Conservation (phyloP, 495 filamentous ascomycete species). For the Arthonia radiata region DNA sequence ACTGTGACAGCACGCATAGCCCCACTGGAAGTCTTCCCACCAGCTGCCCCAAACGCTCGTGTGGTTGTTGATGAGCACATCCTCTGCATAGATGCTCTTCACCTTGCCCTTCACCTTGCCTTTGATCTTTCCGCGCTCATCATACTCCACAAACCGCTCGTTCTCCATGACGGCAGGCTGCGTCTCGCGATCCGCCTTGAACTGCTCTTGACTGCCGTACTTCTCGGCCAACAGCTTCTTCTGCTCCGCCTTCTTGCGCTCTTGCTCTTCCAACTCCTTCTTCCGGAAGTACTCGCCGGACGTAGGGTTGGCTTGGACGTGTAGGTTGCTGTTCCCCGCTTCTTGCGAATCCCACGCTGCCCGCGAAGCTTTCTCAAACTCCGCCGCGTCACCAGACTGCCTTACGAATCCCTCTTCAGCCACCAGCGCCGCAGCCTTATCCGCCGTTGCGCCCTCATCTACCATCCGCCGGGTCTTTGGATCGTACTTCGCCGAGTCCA, state of each 20-base stretch:
- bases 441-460: constrained; percentile 57
- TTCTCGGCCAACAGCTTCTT: constrained; percentile 55
- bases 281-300: constrained; percentile 64
- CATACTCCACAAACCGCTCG: constrained; percentile 88
- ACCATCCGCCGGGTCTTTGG: constrained; percentile 92
- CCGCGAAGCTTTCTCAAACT: constrained; percentile 70
- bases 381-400: constrained; percentile 75
- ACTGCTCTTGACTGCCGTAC: constrained; percentile 52
- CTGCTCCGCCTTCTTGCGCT: constrained; percentile 38
- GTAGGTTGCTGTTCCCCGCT: constrained; percentile 43
- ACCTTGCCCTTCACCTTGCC: constrained; percentile 48
- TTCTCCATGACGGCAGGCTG: constrained; percentile 48
- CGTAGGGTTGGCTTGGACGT: constrained; percentile 91
- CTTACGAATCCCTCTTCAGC: constrained; percentile 88
- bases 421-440: constrained; percentile 66
- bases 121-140: constrained; percentile 70
- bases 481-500: constrained; percentile 94
- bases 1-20: constrained; percentile 90
- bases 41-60: constrained; percentile 87
- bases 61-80: constrained; percentile 76
- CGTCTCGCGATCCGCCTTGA: constrained; percentile 34
- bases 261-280: constrained; percentile 46
- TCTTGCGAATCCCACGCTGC: constrained; percentile 96
- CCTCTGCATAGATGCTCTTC: constrained; percentile 78
- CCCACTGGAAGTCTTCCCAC: constrained; percentile 91